These are phyloP conservation scores for Helminthosporium solani DNA, from an alignment of 2,329 filamentous ascomycete genomes.

Conservation along the genomic window DNA sequence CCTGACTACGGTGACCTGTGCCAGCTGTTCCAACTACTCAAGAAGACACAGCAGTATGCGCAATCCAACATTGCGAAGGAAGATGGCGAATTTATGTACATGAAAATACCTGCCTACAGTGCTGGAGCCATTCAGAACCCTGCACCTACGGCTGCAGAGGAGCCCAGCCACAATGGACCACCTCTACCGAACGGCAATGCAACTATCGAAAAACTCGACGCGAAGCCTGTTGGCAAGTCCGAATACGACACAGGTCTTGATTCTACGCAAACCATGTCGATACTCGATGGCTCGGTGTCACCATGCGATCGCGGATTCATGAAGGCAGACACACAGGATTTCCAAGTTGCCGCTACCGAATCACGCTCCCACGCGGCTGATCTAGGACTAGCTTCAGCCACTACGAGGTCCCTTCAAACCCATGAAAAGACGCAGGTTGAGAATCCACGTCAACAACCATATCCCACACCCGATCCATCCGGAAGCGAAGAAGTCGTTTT, in stretches of 20 bases:
- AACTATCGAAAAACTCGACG: background rate
- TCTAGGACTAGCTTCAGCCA: background rate
- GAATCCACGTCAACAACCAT: background rate
- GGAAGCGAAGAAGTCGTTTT: background rate
- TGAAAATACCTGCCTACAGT: background rate
- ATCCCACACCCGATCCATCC: background rate
- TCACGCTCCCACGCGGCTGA: background rate
- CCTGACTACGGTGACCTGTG: constrained; percentile 2
- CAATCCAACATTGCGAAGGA: background rate
- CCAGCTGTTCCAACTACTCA: background rate
- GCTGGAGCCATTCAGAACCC: background rate
- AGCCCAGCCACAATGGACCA: background rate
- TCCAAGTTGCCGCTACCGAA: background rate
- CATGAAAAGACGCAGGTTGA: background rate
- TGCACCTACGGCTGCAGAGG: background rate
- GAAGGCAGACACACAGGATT: background rate
- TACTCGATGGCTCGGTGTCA: no score
- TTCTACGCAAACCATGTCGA: no score
- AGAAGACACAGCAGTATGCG: constrained; percentile 2
- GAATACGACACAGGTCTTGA: no score
- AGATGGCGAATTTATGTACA: constrained; percentile 1
- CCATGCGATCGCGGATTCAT: background rate
- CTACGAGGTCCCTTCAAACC: background rate
- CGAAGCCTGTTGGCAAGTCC: background rate
- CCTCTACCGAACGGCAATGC: background rate